Evolutionary conservation across 192 early-diverging fungal genomes (phyloP), one percentile per base, ranked within the genome.

Genomic region (Hyaloraphidium curvatum): DNA sequence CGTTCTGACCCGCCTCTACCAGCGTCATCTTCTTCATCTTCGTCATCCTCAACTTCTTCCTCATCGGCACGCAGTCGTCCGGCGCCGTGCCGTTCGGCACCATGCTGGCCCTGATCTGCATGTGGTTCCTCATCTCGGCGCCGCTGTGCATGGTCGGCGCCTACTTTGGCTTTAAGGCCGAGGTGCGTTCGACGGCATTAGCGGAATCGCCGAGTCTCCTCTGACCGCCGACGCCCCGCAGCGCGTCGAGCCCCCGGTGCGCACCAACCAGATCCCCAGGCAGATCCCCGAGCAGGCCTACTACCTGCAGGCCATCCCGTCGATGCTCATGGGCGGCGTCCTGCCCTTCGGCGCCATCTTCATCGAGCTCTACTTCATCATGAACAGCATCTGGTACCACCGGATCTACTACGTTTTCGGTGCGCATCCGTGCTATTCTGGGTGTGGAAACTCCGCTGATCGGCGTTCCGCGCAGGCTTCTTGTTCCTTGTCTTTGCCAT

Each of bases 321-420:
- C 80, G 62, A 69, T 76, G 39, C 59, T 77, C 41, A 75, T 85
- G 63, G 81, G 81, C 5, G 92, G 91, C 30, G 60, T 97, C 26
- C 69, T 97, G 31, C 87, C 89, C 17, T 97, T 97, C 61, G 86
- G 79, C 2, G 79, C 88, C 21, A 86, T 94, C 48, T 97, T 94
- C 57, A 88, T 94, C 57, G 92, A 97, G 74, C 72, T 94, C 39
- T 93, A 92, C 69, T 97, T 89, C 67, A 84, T 97, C 54, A 84
- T 94, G 72, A 84, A 85, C 66, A 83, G 80, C 39, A 89, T 94
- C 40, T 92, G 87, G 87, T 53, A 35, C 58, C 82, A 86, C 73
- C 80, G 82, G 59, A 78, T 88, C 22, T 97, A 91, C 69, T 55
- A 39, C 48, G 50, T 55, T 11, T 48, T 48, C 25, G 43, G n/a